Base-by-base conservation (phyloP, 192 early-diverging fungal species). In the Coemansia sp. region DNA sequence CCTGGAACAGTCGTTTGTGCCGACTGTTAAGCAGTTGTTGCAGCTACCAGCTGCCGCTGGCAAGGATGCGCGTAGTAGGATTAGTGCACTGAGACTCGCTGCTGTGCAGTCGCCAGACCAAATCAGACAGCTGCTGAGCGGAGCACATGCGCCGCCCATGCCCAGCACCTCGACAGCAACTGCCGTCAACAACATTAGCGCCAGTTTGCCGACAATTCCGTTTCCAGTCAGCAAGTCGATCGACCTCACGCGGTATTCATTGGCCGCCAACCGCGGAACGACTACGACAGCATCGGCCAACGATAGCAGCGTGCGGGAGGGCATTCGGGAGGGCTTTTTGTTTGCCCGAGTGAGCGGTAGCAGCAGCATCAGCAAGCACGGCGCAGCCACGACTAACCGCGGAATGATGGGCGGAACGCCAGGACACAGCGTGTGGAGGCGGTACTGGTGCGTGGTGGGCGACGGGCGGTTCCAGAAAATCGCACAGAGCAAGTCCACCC, bases 401-500 rank as follows among this genome's bases (percentile, higher is more conserved):
- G 67, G 62, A 39, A 76, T 76, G 74, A 67, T 67, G 5, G 64
- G 38, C 4, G 51, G 64, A 0, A 31, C 69, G 1, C 32, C 61
- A 0, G 43, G 53, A 11, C 62, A 51, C 57, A 64, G 67, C 36
- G 67, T 64, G 53, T 82, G 79, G 79, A 63, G 74, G 60, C 63
- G 75, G 60, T 76, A 70, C 71, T 82, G 79, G 79, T 82, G 79
- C 59, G 68, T 60, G 25, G 74, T 70, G 47, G 62, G 70, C 38
- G 68, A 67, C 38, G 79, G 79, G 4, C 64, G 68, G 11, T 77
- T 82, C 57, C 46, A 56, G n/a, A 53, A 53, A 65, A 62, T 65
- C 41, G 45, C 29, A 2, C 69, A 68, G 62, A 41, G 64, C 32
- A 40, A 59, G 27, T 41, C 56, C 19, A 38, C 47, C 42, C 10